Percentiles rank a stretch among this genome's conserved stretches.
phyloP scores from a whole-genome alignment of 2,329 filamentous ascomycete genomes.

The Dothideomycetidae sp. region DNA sequence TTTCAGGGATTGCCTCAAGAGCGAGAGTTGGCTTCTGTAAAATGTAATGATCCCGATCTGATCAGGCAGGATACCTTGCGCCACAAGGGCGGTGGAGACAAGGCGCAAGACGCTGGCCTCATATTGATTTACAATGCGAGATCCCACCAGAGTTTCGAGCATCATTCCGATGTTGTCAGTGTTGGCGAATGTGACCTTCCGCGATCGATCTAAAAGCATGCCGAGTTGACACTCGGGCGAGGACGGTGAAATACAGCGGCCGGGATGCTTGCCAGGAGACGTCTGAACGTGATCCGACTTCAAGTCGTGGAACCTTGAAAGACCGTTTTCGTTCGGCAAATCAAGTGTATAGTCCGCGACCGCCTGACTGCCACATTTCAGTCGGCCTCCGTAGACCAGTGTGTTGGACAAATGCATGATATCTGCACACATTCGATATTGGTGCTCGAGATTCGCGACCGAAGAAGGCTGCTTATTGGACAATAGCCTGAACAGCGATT shows the following conservation, averaged over 20 bases:
- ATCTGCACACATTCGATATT: slow-evolving; percentile 97
- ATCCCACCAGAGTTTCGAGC: slow-evolving; percentile 62
- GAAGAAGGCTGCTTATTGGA: slow-evolving; percentile 78
- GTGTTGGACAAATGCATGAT: slow-evolving; percentile 90
- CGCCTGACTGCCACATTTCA: slow-evolving; percentile 73
- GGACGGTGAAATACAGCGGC: slow-evolving; percentile 41
- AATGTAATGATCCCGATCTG: slow-evolving; percentile 94
- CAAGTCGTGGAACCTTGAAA: slow-evolving; percentile 22
- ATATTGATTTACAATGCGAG: slow-evolving; percentile 75
- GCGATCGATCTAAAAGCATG: slow-evolving; percentile 52
- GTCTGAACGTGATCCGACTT: slow-evolving; percentile 8
- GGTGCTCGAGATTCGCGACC: slow-evolving; percentile 83
- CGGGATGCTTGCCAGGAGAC: slow-evolving; percentile 10
- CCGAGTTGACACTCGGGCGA: slow-evolving; percentile 56
- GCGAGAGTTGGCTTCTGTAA: slow-evolving; percentile 79
- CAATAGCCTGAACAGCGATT: slow-evolving; percentile 85
- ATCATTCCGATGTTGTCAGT: slow-evolving; percentile 58
- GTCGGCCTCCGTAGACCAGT: slow-evolving; percentile 77
- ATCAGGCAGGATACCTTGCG: slow-evolving; percentile 54
- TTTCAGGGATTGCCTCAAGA: slow-evolving; percentile 57
- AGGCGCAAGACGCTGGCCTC: slow-evolving; percentile 68
- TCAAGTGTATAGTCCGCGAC: slow-evolving; percentile 56
- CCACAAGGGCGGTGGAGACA: slow-evolving; percentile 65
- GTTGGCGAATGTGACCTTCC: slow-evolving; percentile 75
- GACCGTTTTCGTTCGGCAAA: slow-evolving; percentile 38